Evolutionary conservation across 164 flowering plant genomes (phyloP).

Genomic region (Paratinospora sagittata): DNA sequence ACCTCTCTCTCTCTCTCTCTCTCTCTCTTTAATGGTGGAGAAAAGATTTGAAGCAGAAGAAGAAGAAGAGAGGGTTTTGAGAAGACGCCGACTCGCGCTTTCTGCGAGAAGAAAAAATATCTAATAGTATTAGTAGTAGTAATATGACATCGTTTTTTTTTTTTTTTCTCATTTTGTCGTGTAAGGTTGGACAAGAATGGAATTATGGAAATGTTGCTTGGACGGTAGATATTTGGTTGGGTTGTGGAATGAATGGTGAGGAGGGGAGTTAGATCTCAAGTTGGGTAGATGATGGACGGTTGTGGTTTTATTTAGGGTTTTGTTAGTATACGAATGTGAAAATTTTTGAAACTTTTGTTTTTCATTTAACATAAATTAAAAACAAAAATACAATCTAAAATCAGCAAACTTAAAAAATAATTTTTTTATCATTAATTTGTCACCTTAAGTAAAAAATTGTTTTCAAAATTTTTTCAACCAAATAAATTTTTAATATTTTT

Average conservation of each 20-base stretch:
- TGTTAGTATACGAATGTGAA: no score
- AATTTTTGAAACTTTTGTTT: no score
- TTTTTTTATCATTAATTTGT: no score
- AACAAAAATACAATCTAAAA: no score
- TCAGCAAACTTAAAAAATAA: no score
- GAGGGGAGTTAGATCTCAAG: no score
- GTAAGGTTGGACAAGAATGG: not conserved
- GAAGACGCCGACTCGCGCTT: not conserved
- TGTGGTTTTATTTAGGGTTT: not conserved
- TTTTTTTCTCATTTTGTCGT: no score
- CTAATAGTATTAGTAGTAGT: not conserved
- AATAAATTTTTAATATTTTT: no score
- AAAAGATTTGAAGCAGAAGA: not conserved
- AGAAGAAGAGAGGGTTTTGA: slow-evolving; percentile 1
- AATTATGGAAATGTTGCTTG: not conserved
- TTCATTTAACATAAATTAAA: no score
- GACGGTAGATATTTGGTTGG: not conserved
- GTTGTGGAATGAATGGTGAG: not conserved
- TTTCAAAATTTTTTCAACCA: no score
- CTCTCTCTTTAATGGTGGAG: not conserved
- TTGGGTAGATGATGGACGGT: not conserved
- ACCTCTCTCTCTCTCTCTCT: not conserved
- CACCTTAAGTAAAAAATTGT: no score
- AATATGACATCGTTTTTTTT: no score
- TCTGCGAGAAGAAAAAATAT: not conserved